Percentiles rank a stretch among this genome's conserved stretches.
phyloP scores from a whole-genome alignment of 768 basidiomycete genomes.

The Agrocybe chaxingu region DNA sequence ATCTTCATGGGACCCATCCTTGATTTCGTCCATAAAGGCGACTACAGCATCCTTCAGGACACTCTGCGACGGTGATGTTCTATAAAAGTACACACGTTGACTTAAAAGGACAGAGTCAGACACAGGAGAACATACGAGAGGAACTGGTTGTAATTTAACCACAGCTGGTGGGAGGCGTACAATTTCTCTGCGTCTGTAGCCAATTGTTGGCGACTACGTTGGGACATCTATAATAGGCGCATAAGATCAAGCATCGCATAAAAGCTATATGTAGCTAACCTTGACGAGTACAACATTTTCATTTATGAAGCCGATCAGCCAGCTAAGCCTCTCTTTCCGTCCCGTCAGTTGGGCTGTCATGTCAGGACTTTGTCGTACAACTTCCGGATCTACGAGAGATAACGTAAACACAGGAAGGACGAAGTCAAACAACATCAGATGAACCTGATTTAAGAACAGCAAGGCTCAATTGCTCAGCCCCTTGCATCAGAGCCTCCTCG shows the following conservation, averaged over 20 bases:
- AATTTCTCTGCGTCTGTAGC: constrained; percentile 86
- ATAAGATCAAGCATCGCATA: neutral
- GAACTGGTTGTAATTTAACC: constrained; percentile 71
- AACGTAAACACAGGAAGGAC: constrained; percentile 2
- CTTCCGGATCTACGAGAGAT: constrained; percentile 46
- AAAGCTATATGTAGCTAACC: constrained; percentile 35
- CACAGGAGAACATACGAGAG: constrained; percentile 46
- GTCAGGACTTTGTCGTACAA: constrained; percentile 76
- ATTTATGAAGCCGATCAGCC: constrained; percentile 88
- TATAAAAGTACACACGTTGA: constrained; percentile 19
- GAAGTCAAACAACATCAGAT: neutral
- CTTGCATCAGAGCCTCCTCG: constrained; percentile 74
- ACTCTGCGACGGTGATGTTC: constrained; percentile 53
- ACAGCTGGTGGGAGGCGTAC: constrained; percentile 75
- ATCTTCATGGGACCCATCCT: constrained; percentile 65
- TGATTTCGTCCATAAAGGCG: constrained; percentile 59
- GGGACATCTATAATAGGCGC: constrained; percentile 63
- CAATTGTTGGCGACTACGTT: constrained; percentile 69
- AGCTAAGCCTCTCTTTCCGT: constrained; percentile 72
- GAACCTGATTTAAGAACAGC: constrained; percentile 73
- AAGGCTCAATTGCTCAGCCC: constrained; percentile 71
- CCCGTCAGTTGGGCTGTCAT: constrained; percentile 72
- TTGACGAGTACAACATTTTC: constrained; percentile 78
- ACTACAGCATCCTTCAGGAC: constrained; percentile 71
- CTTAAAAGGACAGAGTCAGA: neutral